Evolutionary conservation across 306 rosid species (phyloP).

Genomic region (Betula pendula): DNA sequence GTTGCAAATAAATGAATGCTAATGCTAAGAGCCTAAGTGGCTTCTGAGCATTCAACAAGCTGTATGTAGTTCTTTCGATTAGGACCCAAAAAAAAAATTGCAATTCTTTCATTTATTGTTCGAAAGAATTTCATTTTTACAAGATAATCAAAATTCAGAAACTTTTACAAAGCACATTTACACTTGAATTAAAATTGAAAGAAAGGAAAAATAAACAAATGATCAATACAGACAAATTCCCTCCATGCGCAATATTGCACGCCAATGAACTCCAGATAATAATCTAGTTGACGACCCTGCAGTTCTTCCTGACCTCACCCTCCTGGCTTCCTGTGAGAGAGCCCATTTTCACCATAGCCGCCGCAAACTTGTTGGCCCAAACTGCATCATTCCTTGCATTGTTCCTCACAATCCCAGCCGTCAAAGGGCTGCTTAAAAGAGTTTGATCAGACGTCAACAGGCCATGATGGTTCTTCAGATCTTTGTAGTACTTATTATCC

Average conservation of each 20-base stretch:
- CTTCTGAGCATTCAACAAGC: too few relatives aligned
- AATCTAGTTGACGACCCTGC: not conserved
- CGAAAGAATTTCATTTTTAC: not conserved
- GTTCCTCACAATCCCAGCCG: constrained; percentile 3
- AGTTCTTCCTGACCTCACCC: constrained; percentile 13
- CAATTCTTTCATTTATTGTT: not conserved
- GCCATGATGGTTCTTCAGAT: constrained; percentile 1
- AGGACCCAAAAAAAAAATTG: too few relatives aligned
- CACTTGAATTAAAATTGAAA: not conserved
- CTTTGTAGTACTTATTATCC: constrained; percentile 11
- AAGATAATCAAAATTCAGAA: not conserved
- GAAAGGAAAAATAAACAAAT: not conserved
- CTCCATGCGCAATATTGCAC: not conserved
- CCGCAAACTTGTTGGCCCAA: constrained; percentile 17
- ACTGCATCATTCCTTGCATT: not conserved
- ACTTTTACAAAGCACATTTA: not conserved
- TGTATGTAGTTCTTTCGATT: too few relatives aligned
- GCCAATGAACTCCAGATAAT: not conserved
- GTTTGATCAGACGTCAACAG: constrained; percentile 17
- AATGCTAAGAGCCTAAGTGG: too few relatives aligned
- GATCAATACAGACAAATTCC: not conserved
- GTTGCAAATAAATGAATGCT: too few relatives aligned
- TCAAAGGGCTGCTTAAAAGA: constrained; percentile 1
- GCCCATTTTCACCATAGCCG: constrained; percentile 24
- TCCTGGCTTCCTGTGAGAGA: constrained; percentile 11